A percentile compares a stretch with the other conserved stretches of the same genome.
Conservation (phyloP, 257 asterid genomes). For the Solanum lignicaule region DNA sequence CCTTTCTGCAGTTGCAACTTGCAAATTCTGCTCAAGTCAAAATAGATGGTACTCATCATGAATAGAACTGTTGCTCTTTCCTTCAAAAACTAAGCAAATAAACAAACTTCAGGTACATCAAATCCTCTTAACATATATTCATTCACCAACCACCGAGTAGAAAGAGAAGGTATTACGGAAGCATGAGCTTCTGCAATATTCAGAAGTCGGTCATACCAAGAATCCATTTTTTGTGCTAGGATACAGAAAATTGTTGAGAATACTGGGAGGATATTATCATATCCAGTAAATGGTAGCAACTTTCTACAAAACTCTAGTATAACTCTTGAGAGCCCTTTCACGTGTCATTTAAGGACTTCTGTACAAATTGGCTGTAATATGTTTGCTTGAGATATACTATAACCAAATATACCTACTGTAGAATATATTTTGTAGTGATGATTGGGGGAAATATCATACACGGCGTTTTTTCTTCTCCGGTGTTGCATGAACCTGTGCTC, state of each 20-base stretch:
- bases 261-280: not conserved
- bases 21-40: not conserved
- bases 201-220: not conserved
- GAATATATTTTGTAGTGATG: not conserved
- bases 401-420: not conserved
- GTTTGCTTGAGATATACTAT: not conserved
- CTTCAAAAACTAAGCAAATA: not conserved
- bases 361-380: not conserved
- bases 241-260: not conserved
- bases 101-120: not conserved
- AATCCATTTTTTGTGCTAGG: not conserved
- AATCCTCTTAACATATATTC: not conserved
- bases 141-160: not conserved
- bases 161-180: not conserved
- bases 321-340: not conserved
- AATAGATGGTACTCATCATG: not conserved
- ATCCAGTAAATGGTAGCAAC: not conserved
- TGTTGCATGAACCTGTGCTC: conserved; percentile 63
- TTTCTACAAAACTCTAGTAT: not conserved
- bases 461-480: conserved; percentile 75
- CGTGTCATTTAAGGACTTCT: not conserved
- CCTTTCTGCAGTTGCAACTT: not conserved
- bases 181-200: not conserved
- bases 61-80: not conserved
- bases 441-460: conserved; percentile 6